A percentile compares a stretch with the other conserved stretches of the same genome.
Conservation (phyloP, 192 early-diverging fungal genomes). For the Entomortierella chlamydospora region DNA sequence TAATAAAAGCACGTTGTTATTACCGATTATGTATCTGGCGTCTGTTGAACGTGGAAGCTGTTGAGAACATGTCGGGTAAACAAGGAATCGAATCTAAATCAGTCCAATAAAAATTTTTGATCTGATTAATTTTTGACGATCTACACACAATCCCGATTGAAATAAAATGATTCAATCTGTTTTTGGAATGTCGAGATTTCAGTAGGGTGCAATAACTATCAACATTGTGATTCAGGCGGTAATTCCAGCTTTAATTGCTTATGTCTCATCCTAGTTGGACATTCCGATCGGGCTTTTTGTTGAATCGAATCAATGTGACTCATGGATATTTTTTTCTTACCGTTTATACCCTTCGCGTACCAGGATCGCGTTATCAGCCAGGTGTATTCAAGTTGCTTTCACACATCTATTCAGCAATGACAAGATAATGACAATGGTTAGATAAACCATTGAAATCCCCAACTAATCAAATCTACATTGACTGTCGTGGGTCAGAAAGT, state of each 20-base stretch:
- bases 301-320: neutral
- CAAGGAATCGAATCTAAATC: neutral
- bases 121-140: neutral
- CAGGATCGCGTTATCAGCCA: too few species aligned
- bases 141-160: too few species aligned
- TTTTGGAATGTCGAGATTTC: constrained; percentile 26
- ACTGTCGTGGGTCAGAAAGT: too few species aligned
- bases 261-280: constrained; percentile 64
- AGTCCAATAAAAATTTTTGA: neutral
- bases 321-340: neutral
- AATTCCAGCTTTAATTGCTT: constrained; percentile 80
- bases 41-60: too few species aligned
- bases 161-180: too few species aligned
- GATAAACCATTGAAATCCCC: neutral
- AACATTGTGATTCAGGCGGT: constrained; percentile 74
- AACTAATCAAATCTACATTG: too few species aligned
- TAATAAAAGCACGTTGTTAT: neutral
- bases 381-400: neutral
- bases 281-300: neutral
- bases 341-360: too few species aligned
- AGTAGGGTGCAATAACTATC: constrained; percentile 74
- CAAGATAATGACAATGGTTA: neutral
- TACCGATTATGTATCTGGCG: constrained; percentile 12
- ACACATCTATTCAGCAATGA: neutral
- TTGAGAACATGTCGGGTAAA: too few species aligned